A percentile compares a stretch with the other conserved stretches of the same genome.
These are phyloP conservation scores for Pleurotus ostreatus DNA, from an alignment of 768 basidiomycete genomes.

Conservation along the genomic window DNA sequence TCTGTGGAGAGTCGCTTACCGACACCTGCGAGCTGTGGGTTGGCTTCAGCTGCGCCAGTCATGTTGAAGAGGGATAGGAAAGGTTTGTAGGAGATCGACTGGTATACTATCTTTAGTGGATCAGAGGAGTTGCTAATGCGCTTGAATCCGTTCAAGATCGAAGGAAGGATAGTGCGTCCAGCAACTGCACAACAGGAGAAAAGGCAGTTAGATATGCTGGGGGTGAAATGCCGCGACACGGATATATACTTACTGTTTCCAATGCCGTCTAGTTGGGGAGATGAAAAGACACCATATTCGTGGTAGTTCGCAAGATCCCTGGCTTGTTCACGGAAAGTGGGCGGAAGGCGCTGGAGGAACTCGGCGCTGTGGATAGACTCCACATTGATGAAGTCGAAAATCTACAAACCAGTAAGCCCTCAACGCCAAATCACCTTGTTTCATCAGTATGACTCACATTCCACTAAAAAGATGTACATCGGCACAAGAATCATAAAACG, in stretches of 20 bases:
- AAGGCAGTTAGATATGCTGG: neutral
- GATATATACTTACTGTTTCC: conserved; percentile 47
- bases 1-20: conserved; percentile 30
- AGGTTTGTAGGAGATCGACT: conserved; percentile 71
- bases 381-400: conserved; percentile 75
- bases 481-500: neutral
- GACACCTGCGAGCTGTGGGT: conserved; percentile 53
- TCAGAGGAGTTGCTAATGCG: conserved; percentile 45
- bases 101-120: conserved; percentile 54
- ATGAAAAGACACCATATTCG: conserved; percentile 66
- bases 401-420: conserved; percentile 26
- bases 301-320: conserved; percentile 68
- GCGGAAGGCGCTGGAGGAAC: conserved; percentile 44
- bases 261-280: conserved; percentile 47
- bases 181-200: conserved; percentile 43
- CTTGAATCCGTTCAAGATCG: conserved; percentile 49
- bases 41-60: conserved; percentile 50
- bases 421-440: neutral
- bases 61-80: conserved; percentile 78
- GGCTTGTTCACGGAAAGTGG: conserved; percentile 47
- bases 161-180: conserved; percentile 59
- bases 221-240: neutral
- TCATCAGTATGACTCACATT: conserved; percentile 25
- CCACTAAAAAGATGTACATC: conserved; percentile 21
- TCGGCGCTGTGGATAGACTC: conserved; percentile 60